Evolutionary conservation across 345 rosid species (phyloP).

Genomic region (Pseudoturritis turrita): DNA sequence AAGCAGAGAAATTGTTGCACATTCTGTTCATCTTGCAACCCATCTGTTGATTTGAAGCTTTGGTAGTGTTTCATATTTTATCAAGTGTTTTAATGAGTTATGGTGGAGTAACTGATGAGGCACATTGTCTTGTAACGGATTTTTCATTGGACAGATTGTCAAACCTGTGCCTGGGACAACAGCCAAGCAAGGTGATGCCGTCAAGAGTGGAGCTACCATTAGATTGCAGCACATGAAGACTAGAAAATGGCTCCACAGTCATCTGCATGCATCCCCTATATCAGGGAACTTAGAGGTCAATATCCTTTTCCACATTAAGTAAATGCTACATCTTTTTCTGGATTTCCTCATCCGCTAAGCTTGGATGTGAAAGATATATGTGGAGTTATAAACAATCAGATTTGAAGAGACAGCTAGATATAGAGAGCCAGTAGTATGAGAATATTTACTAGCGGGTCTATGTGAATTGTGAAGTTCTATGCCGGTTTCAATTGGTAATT

Average conservation of each 20-base stretch:
- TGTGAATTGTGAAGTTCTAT: background rate
- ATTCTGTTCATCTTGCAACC: background rate
- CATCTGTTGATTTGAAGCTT: background rate
- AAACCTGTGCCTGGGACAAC: constrained; percentile 52
- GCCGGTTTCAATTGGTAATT: background rate
- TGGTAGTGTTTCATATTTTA: background rate
- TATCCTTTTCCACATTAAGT: background rate
- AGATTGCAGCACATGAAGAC: constrained; percentile 94
- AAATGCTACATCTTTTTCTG: background rate
- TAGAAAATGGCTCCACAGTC: constrained; percentile 94
- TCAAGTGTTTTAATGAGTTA: background rate
- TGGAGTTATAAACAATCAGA: background rate
- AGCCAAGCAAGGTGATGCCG: constrained; percentile 78
- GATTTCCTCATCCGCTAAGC: background rate
- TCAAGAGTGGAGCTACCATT: constrained; percentile 63
- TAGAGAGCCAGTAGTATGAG: background rate
- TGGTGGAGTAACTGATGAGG: background rate
- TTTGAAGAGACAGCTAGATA: background rate
- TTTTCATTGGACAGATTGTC: constrained; percentile 51
- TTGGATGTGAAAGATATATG: background rate
- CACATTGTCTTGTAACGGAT: background rate
- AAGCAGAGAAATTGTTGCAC: background rate
- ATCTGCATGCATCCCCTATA: constrained; percentile 89
- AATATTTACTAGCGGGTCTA: background rate
- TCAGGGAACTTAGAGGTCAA: constrained; percentile 95